These are phyloP conservation scores for Penicillium sp. DNA, from an alignment of 2,329 filamentous ascomycete species.

Conservation along the genomic window DNA sequence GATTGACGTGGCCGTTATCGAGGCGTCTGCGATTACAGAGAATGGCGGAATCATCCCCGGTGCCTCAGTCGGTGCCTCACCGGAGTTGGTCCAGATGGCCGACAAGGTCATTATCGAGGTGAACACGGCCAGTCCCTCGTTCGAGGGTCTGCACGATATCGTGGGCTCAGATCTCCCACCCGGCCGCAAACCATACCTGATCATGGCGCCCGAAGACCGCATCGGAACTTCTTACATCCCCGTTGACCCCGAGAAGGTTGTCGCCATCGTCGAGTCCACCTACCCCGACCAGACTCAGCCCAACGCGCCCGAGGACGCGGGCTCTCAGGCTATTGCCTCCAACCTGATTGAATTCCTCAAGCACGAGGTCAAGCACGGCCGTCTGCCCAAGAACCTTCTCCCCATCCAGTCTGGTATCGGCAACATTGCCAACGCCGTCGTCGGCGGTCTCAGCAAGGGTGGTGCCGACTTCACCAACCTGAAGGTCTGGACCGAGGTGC, in stretches of 20 bases:
- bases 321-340: conserved; percentile 69
- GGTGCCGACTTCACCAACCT: conserved; percentile 81
- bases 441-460: conserved; percentile 74
- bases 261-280: conserved; percentile 81
- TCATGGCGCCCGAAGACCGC: conserved; percentile 82
- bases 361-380: conserved; percentile 77
- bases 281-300: conserved; percentile 76
- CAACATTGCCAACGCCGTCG: conserved; percentile 90
- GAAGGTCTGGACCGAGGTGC: conserved; percentile 90
- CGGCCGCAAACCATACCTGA: conserved; percentile 77
- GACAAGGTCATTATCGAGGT: conserved; percentile 93
- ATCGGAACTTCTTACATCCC: conserved; percentile 83
- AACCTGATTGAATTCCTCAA: conserved; percentile 85
- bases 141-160: conserved; percentile 88
- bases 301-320: conserved; percentile 75
- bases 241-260: conserved; percentile 79
- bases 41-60: conserved; percentile 88
- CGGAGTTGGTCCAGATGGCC: conserved; percentile 85
- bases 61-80: conserved; percentile 80
- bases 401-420: conserved; percentile 87
- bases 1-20: conserved; percentile 81
- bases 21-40: conserved; percentile 83
- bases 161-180: conserved; percentile 85
- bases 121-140: conserved; percentile 81
- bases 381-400: conserved; percentile 74